Evolutionary conservation across 805 yeast genomes (phyloP), one percentile per base, ranked within the genome.

Genomic region (Kodamaea hsintzibuensis): DNA sequence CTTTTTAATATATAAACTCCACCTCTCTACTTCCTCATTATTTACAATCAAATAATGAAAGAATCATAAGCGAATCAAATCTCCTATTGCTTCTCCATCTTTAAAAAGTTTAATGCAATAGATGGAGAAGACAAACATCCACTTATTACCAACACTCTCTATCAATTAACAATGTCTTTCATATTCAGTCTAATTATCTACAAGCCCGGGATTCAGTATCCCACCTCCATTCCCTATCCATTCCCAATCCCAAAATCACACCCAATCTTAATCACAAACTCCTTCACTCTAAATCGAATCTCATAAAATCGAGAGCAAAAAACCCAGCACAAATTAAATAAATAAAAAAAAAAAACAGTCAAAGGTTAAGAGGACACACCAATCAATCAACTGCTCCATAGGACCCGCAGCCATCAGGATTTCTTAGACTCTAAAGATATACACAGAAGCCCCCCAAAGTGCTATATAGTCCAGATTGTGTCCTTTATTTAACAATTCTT

Each of bases 351-450:
- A 40, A 40, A 40, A 40, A 40, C 44, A 40, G 44, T 40, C 25
- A 40, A 38, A 40, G 44, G 17, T 40, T 40, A 40, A 40, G 35
- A 30, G 35, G 35, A 40, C 25, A 40, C 44, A 40, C 44, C 44
- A 40, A 40, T 40, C 44, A 40, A 40, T 40, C 44, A 16, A 40
- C 44, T 16, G 44, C 44, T 12, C 44, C 19, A 16, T 17, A n/a
- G 44, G 6, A 40, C 25, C 25, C 7, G 25, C 17, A 19, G 44
- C 25, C 19, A 40, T 19, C 22, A 7, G n/a, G 44, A 40, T 12
- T 16, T 40, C 35, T 7, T 40, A 40, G 44, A 40, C 44, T 7
- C 17, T 17, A 40, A 12, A n/a, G 44, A 40, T 17, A 14, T 9
- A 17, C 44, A 13, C 25, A 19, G 44, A 40, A 19, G 4, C 8